Evolutionary conservation across 2,329 filamentous ascomycete species (phyloP).

Genomic region (Sphaerulina musiva): DNA sequence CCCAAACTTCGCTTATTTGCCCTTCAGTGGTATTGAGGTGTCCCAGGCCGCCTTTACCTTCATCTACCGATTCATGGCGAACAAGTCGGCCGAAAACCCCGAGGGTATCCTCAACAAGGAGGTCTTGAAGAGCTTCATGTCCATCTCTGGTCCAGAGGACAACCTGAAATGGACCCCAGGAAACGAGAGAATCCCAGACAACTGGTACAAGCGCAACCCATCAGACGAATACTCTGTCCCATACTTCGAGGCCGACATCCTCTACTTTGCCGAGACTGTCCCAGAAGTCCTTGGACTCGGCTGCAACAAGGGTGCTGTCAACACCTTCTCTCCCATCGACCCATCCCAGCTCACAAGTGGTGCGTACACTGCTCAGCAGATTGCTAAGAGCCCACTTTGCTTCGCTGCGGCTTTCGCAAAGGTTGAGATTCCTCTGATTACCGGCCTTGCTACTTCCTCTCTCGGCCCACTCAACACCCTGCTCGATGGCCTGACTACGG

Average conservation of each 20-base stretch:
- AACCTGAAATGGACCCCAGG: constrained; percentile 31
- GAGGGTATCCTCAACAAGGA: constrained; percentile 35
- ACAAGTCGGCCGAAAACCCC: constrained; percentile 37
- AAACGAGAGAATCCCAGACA: constrained; percentile 39
- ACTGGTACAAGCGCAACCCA: constrained; percentile 34
- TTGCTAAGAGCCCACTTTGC: constrained; percentile 26
- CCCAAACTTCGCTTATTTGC: constrained; percentile 28
- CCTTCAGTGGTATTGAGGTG: constrained; percentile 28
- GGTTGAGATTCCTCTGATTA: constrained; percentile 21
- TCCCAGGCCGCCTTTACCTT: constrained; percentile 31
- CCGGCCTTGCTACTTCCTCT: constrained; percentile 12
- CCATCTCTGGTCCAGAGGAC: constrained; percentile 33
- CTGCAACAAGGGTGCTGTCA: constrained; percentile 34
- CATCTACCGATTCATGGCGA: constrained; percentile 37
- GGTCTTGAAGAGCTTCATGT: constrained; percentile 38
- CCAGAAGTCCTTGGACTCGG: constrained; percentile 31
- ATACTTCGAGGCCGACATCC: constrained; percentile 27
- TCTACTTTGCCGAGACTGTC: constrained; percentile 25
- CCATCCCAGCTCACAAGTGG: constrained; percentile 34
- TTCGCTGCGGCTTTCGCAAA: constrained; percentile 24
- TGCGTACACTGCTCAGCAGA: constrained; percentile 37
- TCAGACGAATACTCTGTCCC: constrained; percentile 30
- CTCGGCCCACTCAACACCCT: constrained; percentile 12
- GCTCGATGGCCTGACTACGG: constrained; percentile 12
- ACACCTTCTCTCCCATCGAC: constrained; percentile 33